phyloP scores from a whole-genome alignment of 495 filamentous ascomycete genomes.

The Aspergillus conjunctus region DNA sequence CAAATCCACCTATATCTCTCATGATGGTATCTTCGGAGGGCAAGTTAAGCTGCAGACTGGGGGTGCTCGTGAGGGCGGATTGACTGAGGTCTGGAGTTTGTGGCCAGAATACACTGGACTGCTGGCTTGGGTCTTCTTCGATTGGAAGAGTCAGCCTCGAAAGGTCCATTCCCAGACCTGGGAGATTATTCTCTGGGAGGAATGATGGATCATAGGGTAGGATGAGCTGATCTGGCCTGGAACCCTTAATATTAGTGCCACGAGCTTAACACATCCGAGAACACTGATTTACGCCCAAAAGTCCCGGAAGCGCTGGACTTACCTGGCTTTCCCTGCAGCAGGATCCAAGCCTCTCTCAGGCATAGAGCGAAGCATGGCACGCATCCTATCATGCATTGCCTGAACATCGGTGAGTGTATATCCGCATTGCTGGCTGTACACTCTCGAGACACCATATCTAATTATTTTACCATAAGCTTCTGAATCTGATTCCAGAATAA shows the following conservation, averaged over 20 bases:
- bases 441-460: conserved; percentile 79
- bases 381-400: conserved; percentile 72
- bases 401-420: conserved; percentile 84
- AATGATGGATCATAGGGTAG: conserved; percentile 88
- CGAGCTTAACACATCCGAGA: too few relatives aligned
- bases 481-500: too few relatives aligned
- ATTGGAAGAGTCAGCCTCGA: conserved; percentile 22
- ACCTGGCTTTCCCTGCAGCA: conserved; percentile 74
- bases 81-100: conserved; percentile 36
- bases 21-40: conserved; percentile 33
- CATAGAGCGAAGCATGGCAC: conserved; percentile 58
- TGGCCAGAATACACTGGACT: conserved; percentile 27
- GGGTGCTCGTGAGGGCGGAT: conserved; percentile 30
- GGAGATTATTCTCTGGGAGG: conserved; percentile 65
- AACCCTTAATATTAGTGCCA: background rate
- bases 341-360: conserved; percentile 64
- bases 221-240: conserved; percentile 76
- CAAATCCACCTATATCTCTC: conserved; percentile 25
- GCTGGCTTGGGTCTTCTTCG: conserved; percentile 22
- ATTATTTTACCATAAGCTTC: too few relatives aligned
- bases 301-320: conserved; percentile 22
- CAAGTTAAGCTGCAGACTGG: conserved; percentile 37
- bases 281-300: too few relatives aligned
- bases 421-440: conserved; percentile 82
- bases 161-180: conserved; percentile 59